A percentile compares a stretch with the other conserved stretches of the same genome.
These are phyloP conservation scores for Coprinopsis cinerea DNA, from an alignment of 768 basidiomycete genomes.

Conservation along the genomic window DNA sequence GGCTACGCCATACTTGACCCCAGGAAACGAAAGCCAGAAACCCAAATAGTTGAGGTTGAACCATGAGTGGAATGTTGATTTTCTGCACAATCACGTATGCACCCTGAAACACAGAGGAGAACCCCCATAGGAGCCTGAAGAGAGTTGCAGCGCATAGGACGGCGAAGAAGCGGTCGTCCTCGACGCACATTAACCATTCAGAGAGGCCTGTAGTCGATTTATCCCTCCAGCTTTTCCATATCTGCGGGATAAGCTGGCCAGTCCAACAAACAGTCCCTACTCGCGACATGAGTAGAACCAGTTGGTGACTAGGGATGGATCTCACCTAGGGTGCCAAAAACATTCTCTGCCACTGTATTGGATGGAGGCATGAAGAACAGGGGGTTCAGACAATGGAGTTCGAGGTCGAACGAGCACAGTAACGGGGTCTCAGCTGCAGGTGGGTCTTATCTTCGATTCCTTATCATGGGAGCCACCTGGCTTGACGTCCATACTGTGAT, in stretches of 20 bases:
- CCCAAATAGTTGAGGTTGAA: constrained; percentile 63
- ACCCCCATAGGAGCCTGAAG: constrained; percentile 56
- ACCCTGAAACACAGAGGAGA: constrained; percentile 57
- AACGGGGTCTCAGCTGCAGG: neutral
- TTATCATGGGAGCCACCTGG: neutral
- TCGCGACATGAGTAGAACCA: neutral
- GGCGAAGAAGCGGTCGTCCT: neutral
- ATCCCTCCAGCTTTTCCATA: constrained; percentile 64
- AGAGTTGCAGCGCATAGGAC: neutral
- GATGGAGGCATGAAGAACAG: neutral
- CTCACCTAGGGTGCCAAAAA: constrained; percentile 60
- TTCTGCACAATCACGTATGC: constrained; percentile 59
- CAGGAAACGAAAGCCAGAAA: constrained; percentile 55
- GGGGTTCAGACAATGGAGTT: no score
- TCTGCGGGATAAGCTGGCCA: constrained; percentile 61
- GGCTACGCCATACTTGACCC: constrained; percentile 46
- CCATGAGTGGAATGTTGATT: constrained; percentile 66
- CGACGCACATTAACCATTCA: constrained; percentile 53
- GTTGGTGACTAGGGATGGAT: constrained; percentile 32
- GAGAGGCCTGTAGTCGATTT: constrained; percentile 71
- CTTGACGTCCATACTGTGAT: neutral
- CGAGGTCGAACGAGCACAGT: neutral
- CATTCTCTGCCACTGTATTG: constrained; percentile 49
- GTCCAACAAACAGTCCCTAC: constrained; percentile 64
- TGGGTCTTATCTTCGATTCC: neutral